Conservation (phyloP, 1,284 basidiomycete genomes). For the Melampsora americana region DNA sequence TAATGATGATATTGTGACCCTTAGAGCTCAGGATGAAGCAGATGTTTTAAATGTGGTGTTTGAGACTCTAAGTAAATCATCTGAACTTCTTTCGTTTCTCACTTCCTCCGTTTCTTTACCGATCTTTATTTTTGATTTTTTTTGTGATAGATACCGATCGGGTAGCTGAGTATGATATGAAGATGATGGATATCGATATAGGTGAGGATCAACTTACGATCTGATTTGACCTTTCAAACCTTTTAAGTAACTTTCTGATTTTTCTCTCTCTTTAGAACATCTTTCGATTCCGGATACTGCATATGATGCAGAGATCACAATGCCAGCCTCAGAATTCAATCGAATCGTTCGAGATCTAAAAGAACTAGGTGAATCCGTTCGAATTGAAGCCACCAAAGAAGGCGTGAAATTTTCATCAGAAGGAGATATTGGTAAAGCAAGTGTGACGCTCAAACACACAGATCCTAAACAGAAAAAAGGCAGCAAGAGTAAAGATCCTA, state of each 20-base stretch:
- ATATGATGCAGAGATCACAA: constrained; percentile 88
- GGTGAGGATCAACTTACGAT: background rate
- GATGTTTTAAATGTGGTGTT: constrained; percentile 87
- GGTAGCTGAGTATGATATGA: constrained; percentile 97
- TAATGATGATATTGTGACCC: constrained; percentile 87
- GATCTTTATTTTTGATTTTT: constrained; percentile 30
- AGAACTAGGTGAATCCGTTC: constrained; percentile 88
- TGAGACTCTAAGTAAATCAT: constrained; percentile 74
- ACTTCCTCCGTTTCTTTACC: constrained; percentile 45
- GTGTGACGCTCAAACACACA: constrained; percentile 75
- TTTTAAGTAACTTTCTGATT: background rate
- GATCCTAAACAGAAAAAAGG: constrained; percentile 50
- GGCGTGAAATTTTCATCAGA: constrained; percentile 91
- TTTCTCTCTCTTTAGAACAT: constrained; percentile 63
- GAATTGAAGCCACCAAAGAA: constrained; percentile 94
- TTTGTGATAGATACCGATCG: constrained; percentile 75
- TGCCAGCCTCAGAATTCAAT: constrained; percentile 81
- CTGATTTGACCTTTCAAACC: too few relatives aligned
- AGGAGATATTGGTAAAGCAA: constrained; percentile 90
- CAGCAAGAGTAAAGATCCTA: constrained; percentile 48
- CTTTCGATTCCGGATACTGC: constrained; percentile 98
- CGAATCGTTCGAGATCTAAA: constrained; percentile 90
- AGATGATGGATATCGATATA: constrained; percentile 95
- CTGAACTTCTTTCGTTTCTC: constrained; percentile 21
- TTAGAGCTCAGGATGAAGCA: constrained; percentile 87